Evolutionary conservation across 2,329 filamentous ascomycete species (phyloP).

Genomic region (Ampelomyces quisqualis): DNA sequence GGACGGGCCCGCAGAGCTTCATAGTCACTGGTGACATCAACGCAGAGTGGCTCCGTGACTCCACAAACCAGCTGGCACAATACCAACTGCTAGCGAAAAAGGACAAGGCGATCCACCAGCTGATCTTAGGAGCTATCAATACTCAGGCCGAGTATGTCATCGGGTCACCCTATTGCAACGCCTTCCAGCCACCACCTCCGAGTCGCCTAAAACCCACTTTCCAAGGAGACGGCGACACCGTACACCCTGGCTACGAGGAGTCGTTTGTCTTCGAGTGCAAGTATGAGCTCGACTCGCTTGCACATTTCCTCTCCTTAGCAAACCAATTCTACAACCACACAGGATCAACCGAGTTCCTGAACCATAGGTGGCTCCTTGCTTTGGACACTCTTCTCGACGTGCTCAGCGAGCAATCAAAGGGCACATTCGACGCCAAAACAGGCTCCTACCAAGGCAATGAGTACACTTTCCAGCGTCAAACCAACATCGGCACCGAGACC

Average conservation of each 20-base stretch:
- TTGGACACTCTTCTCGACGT: conserved; percentile 72
- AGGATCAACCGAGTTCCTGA: conserved; percentile 75
- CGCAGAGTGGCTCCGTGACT: conserved; percentile 89
- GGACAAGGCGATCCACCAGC: conserved; percentile 71
- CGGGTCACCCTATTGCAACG: conserved; percentile 93
- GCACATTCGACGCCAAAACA: conserved; percentile 73
- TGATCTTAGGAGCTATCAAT: conserved; percentile 92
- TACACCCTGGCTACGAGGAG: conserved; percentile 85
- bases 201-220: conserved; percentile 69
- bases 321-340: conserved; percentile 87
- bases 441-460: conserved; percentile 67
- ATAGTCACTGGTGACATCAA: conserved; percentile 93
- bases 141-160: conserved; percentile 96
- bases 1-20: conserved; percentile 86
- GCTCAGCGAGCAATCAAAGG: conserved; percentile 73
- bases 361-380: conserved; percentile 73
- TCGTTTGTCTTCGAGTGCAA: conserved; percentile 94
- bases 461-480: conserved; percentile 85
- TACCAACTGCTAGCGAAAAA: conserved; percentile 84
- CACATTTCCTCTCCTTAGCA: conserved; percentile 80
- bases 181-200: conserved; percentile 90
- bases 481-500: conserved; percentile 84
- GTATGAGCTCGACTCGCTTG: conserved; percentile 94
- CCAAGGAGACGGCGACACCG: conserved; percentile 79
- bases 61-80: conserved; percentile 87